Base-by-base conservation (phyloP, 2,329 filamentous ascomycete genomes). In the Xylaria sp. region DNA sequence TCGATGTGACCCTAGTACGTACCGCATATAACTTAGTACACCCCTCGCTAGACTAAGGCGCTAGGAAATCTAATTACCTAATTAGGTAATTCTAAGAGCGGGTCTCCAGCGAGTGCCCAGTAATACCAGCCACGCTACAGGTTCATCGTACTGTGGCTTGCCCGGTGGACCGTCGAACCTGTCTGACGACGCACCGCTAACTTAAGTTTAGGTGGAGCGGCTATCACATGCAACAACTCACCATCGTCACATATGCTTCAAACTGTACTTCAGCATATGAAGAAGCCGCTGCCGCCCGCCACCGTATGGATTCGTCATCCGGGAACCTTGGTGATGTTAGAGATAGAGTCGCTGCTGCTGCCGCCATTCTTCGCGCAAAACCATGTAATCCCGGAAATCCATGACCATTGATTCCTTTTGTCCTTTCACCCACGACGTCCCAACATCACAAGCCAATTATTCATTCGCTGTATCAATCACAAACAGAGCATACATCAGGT, bases 171-270 rank as follows among this genome's bases (percentile, higher is more conserved):
- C 44, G 18, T 20, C 9, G 13, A 25, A 41, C 50, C 41, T 46
- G 18, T 46, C 18, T 46, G 41, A 18, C 41, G 28, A 28, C 28
- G 28, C 41, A 5, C 18, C 41, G 10, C 34, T 37, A 10, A 18
- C 13, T 15, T 39, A 39, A 18, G 20, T 48, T 20, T 56, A 39
- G 44, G 66, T 69, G 68, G 65, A 62, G 61, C 65, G 28, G 32
- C 39, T 70, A 62, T 70, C 68, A 70, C 68, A 70, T 70, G 68
- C 46, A 48, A 20, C n/a, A 46, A 8, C 46, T 37, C 60, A 59
- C 60, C 67, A 59, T 41, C 34, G 44, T 37, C 6, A 60, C 51
- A n/a, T 28, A 28, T 39, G 46, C 32, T 20, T 57, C 37, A 41
- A 28, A 57, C 44, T 41, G 12, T 58, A 44, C 39, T 44, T 44